A percentile compares a stretch with the other conserved stretches of the same genome.
These are phyloP conservation scores for Magnusiomyces suaveolens DNA, from an alignment of 1,139 yeast genomes.

Conservation along the genomic window DNA sequence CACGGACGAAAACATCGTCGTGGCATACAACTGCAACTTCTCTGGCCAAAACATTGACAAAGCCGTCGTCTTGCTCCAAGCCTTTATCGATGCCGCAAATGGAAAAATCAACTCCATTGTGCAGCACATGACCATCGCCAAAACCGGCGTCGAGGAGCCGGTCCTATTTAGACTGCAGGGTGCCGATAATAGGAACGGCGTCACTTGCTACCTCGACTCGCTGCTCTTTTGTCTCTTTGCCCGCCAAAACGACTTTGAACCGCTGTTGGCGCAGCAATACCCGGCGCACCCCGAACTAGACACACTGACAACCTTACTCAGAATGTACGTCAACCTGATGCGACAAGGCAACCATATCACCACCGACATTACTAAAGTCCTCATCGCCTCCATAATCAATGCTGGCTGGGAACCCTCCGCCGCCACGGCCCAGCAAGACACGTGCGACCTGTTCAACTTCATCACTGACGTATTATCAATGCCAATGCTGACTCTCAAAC, in stretches of 20 bases:
- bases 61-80: slow-evolving; percentile 29
- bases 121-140: background rate
- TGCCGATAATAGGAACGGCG: slow-evolving; percentile 64
- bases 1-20: slow-evolving; percentile 10
- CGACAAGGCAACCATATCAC: slow-evolving; percentile 61
- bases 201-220: slow-evolving; percentile 68
- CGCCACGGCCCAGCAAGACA: slow-evolving; percentile 44
- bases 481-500: slow-evolving; percentile 64
- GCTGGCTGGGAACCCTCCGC: slow-evolving; percentile 28
- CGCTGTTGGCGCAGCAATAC: slow-evolving; percentile 42
- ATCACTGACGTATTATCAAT: slow-evolving; percentile 55
- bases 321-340: slow-evolving; percentile 57
- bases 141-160: background rate
- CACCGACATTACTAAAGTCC: slow-evolving; percentile 44
- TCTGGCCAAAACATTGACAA: slow-evolving; percentile 26
- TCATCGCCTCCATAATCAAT: slow-evolving; percentile 27
- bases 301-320: slow-evolving; percentile 45
- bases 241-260: slow-evolving; percentile 57
- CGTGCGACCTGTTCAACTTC: slow-evolving; percentile 59
- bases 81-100: slow-evolving; percentile 28
- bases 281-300: slow-evolving; percentile 22
- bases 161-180: slow-evolving; percentile 37
- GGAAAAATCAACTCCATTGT: slow-evolving; percentile 28
- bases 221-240: slow-evolving; percentile 66
- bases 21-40: slow-evolving; percentile 28